Percentiles rank a stretch among this genome's conserved stretches.
Evolutionary conservation across 495 filamentous ascomycete species (phyloP).

Genomic region (Xylaria sp.): DNA sequence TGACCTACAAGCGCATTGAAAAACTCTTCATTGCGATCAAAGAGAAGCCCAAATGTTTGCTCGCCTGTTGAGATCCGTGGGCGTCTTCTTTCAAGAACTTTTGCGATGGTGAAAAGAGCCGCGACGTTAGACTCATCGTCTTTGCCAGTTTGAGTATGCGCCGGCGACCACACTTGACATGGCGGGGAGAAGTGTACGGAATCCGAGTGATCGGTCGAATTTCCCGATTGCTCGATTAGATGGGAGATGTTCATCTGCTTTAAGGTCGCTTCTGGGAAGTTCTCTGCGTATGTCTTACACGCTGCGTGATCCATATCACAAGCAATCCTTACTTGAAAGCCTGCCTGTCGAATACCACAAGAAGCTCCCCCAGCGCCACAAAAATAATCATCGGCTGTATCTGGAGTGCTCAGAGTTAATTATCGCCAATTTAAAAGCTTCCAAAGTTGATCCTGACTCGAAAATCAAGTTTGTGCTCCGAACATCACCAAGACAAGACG

Average conservation of each 20-base stretch:
- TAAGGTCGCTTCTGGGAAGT: conserved; percentile 59
- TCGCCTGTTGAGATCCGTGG: conserved; percentile 81
- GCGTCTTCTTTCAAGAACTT: conserved; percentile 60
- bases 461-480: too few species aligned
- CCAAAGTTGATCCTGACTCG: too few species aligned
- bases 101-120: conserved; percentile 64
- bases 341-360: conserved; percentile 64
- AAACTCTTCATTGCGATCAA: conserved; percentile 51
- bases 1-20: conserved; percentile 67
- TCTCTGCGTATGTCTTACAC: conserved; percentile 59
- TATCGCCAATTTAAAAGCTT: neutral
- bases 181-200: conserved; percentile 79
- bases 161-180: conserved; percentile 78
- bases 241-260: conserved; percentile 52
- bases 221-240: conserved; percentile 41
- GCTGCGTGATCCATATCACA: conserved; percentile 66
- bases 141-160: conserved; percentile 66
- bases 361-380: conserved; percentile 78
- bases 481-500: too few species aligned
- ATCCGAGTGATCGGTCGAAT: conserved; percentile 56
- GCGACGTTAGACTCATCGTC: conserved; percentile 76
- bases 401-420: neutral
- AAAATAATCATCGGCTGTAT: conserved; percentile 71
- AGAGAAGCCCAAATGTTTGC: conserved; percentile 71
- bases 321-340: conserved; percentile 55